Evolutionary conservation across 1,284 basidiomycete genomes (phyloP), one percentile per base, ranked within the genome.

Genomic region (Trametes pubescens): DNA sequence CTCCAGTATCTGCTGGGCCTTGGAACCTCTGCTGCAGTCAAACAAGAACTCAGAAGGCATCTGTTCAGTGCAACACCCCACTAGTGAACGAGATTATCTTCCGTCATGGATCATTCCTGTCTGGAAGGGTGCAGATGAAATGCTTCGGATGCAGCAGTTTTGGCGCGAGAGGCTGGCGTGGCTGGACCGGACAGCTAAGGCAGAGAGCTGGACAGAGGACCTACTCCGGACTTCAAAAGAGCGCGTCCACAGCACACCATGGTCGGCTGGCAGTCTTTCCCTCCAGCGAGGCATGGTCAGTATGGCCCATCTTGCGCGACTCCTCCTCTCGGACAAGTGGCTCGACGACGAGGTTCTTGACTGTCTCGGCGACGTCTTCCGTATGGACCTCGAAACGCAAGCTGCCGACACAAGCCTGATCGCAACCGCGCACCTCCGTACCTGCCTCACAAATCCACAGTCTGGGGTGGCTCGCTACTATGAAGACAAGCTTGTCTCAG

Each of bases 281-380:
- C 21, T 59, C 4, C 57, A 59, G n/a, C n/a, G 38, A 10, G 57
- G 57, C 2, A 29, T 26, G 24, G 57, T 59, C 48, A 49, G 21
- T 32, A 13, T 29, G 2, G 22, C 47, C 18, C 46, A 43, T 38
- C 57, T 59, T 18, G 57, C 57, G 9, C 37, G 16, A 16, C 10
- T 16, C 22, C 38, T 59, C 14, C 47, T 59, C 48, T 51, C 47
- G 18, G 21, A 59, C 14, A 40, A 10, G 21, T 59, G 57, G 57
- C 48, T 59, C 2, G 57, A 59, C 13, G 57, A 59, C 26, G 57
- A 59, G 37, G 48, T 51, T 9, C 9, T 59, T 13, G 57, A 59
- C 57, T 51, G 34, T 16, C 38, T 59, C 1, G 48, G 34, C 0
- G 48, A 59, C 38, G 57, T 59, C 35, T 49, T 59, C 32, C 35